Percentiles rank a stretch among this genome's conserved stretches.
These are phyloP conservation scores for Hordeum vulgare DNA, from an alignment of 176 grass and related monocot species.

Conservation along the genomic window MorexV3_pseudomolecules_assembly NC_058520.1:523072070-523072569, in stretches of 20 bases:
- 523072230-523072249: slow-evolving; percentile 45
- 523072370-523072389: not conserved
- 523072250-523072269: slow-evolving; percentile 34
- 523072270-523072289: slow-evolving; percentile 34
- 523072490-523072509: slow-evolving; percentile 35
- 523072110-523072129: slow-evolving; percentile 95
- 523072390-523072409: slow-evolving; percentile 46
- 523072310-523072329: slow-evolving; percentile 23
- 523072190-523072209: slow-evolving; percentile 52
- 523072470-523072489: slow-evolving; percentile 6
- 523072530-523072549: slow-evolving; percentile 92
- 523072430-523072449: not conserved
- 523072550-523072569: slow-evolving; percentile 89
- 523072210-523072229: slow-evolving; percentile 42
- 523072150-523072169: slow-evolving; percentile 80
- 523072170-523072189: slow-evolving; percentile 47
- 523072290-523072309: slow-evolving; percentile 33
- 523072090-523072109: slow-evolving; percentile 94
- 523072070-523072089: not conserved
- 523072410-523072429: slow-evolving; percentile 31
- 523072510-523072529: slow-evolving; percentile 61
- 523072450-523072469: not conserved
- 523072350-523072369: slow-evolving; percentile 29
- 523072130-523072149: slow-evolving; percentile 99
- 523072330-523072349: slow-evolving; percentile 29